Evolutionary conservation across 768 basidiomycete species (phyloP), one percentile per base, ranked within the genome.

Genomic region (Phaeotremella skinneri): DNA sequence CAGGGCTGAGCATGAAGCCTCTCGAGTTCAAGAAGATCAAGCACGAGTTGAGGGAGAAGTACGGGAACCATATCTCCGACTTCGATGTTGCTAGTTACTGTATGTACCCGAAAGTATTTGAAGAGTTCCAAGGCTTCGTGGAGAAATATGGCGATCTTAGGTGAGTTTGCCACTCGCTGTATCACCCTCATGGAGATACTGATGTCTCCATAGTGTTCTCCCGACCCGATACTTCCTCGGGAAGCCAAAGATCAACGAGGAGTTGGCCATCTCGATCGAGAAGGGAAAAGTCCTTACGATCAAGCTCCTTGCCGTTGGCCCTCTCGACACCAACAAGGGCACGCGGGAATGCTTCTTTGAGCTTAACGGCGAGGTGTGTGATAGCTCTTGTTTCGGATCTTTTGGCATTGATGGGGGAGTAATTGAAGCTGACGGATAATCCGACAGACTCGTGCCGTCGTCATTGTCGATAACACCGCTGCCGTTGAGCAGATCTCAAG

Each of bases 61-160:
- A 89, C 78, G 96, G 96, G 55, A 90, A 89, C 78, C 88, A 91
- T 74, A 93, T 99, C 75, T 88, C 89, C 9, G 91, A 94, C 76
- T 81, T 83, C 50, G 96, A 99, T 78, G 93, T 98, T 47, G 85
- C 87, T 37, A 92, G 90, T 52, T 96, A 91, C 81, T 89, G 89
- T 76, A 97, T 99, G 93, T 99, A 97, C 76, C 92, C 94, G 42
- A 94, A 96, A 86, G 91, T 88, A 64, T 98, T 97, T 76, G 96
- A 98, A 76, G 94, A 99, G 78, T 97, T 88, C 76, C 89, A 91
- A 76, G 83, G 86, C 64, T 99, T 97, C 81, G 82, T 93, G 61
- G 89, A 90, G 81, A 94, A 90, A 80, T 98, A 88, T 76, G 96
- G 93, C 32, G 91, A 96, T 77, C 81, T 93, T 52, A 91, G 90